These are phyloP conservation scores for Prunella vulgaris DNA, from an alignment of 257 asterid genomes.

Conservation along the genomic window DNA sequence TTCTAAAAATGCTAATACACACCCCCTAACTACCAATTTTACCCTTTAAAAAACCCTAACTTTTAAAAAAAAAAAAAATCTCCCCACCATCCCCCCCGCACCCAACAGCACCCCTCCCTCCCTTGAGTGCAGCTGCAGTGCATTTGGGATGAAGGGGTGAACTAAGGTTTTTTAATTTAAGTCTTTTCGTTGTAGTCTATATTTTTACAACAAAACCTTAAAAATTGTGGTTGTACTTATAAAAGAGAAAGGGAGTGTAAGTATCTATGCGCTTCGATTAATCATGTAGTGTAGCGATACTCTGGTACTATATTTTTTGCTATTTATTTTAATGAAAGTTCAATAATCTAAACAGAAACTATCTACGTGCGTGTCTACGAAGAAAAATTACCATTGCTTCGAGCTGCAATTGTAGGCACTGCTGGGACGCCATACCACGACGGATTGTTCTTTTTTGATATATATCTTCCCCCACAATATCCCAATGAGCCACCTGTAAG, in stretches of 20 bases:
- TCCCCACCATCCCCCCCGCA: too few relatives aligned
- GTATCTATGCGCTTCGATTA: not conserved
- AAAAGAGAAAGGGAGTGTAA: not conserved
- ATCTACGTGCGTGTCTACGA: conserved; percentile 74
- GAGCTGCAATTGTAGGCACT: conserved; percentile 76
- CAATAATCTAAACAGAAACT: conserved; percentile 42
- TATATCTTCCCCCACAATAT: conserved; percentile 73
- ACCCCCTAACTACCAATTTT: too few relatives aligned
- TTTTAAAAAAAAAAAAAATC: too few relatives aligned
- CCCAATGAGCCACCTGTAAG: conserved; percentile 95
- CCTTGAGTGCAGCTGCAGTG: too few relatives aligned
- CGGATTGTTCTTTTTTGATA: conserved; percentile 82
- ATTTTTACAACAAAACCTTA: too few relatives aligned
- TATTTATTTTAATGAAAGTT: not conserved
- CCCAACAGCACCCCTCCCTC: too few relatives aligned
- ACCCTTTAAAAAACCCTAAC: too few relatives aligned
- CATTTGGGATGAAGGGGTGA: too few relatives aligned
- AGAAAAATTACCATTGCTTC: conserved; percentile 74
- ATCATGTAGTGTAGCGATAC: not conserved
- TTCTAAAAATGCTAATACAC: too few relatives aligned
- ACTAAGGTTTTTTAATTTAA: too few relatives aligned
- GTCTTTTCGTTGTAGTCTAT: too few relatives aligned
- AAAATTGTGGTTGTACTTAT: not conserved
- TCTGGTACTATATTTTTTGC: not conserved
- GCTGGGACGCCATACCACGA: conserved; percentile 97